Base-by-base conservation (phyloP, 805 yeast genomes). In the Wickerhamomyces queroliae region DNA sequence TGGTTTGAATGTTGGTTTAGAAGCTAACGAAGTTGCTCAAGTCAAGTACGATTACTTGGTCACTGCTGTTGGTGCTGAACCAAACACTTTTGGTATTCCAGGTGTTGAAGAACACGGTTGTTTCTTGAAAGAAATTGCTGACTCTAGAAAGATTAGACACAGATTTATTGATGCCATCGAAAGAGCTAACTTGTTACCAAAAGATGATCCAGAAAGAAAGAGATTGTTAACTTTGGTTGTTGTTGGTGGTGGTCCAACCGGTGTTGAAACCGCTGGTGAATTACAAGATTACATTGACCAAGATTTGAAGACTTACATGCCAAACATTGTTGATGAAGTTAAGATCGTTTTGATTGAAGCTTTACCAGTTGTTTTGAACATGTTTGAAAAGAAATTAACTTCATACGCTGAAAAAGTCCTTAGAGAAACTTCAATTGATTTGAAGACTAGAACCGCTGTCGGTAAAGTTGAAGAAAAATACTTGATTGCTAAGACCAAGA, bases 211-310 rank as follows among this genome's bases (percentile, higher is more conserved):
- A 35, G 95, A 85, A 63, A 78, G 96, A 64, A 81, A 81, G 67
- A 80, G 96, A 63, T 73, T 90, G 50, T 72, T 90, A 63, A 83
- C 85, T 43, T 74, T 87, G 45, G 91, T 90, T 39, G 95, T 90
- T 43, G 93, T 91, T 53, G 97, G 97, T 55, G 97, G 96, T 66
- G 97, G 97, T 50, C 97, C 97, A 59, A 89, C 97, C 33, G 97
- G 97, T 70, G 96, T 89, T 43, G 97, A 89, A 68, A 83, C 89
- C 50, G 96, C 97, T 45, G 97, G 95, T 62, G 97, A 90, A 65
- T 69, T 90, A 56, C 95, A 88, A 67, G 97, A 90, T 66, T 90
- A 87, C 67, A 87, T 89, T 46, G 88, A 83, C 61, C 95, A 89
- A 65, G 97, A 90, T 64, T 71, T 90, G 63, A 72, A 73, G 60